phyloP scores from a whole-genome alignment of 345 rosid genomes.

The Abelmoschus esculentus region DNA sequence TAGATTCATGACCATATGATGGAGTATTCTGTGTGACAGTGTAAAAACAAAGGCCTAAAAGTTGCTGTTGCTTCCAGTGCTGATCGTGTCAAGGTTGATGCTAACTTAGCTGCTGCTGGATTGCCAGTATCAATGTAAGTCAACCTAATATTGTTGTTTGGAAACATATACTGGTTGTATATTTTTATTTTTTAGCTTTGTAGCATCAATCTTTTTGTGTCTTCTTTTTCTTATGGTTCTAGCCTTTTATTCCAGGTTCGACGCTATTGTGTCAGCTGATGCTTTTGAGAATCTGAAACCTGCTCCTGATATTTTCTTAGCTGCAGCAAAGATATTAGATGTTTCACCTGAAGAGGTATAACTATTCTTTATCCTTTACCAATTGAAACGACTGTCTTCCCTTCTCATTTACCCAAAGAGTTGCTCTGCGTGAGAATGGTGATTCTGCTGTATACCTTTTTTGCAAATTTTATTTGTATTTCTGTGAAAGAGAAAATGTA shows the following conservation, averaged over 20 bases:
- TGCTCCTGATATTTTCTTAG: constrained; percentile 91
- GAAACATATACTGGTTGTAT: not conserved
- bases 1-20: not conserved
- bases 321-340: constrained; percentile 79
- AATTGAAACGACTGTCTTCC: not conserved
- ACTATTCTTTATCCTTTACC: not conserved
- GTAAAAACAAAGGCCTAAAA: constrained; percentile 79
- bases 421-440: too few species aligned
- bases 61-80: constrained; percentile 98
- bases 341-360: constrained; percentile 77
- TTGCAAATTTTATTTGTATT: too few species aligned
- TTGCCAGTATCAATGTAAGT: constrained; percentile 61
- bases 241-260: constrained; percentile 51
- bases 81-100: constrained; percentile 91
- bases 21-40: constrained; percentile 31
- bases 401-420: not conserved
- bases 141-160: not conserved
- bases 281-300: constrained; percentile 97
- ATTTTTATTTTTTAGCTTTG: not conserved
- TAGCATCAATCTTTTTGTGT: not conserved
- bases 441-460: too few species aligned
- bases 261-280: constrained; percentile 96
- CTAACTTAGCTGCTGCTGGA: constrained; percentile 89
- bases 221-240: constrained; percentile 12
- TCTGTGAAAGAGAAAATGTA: not conserved